phyloP scores from a whole-genome alignment of 345 rosid species.

The Geranium brycei region DNA sequence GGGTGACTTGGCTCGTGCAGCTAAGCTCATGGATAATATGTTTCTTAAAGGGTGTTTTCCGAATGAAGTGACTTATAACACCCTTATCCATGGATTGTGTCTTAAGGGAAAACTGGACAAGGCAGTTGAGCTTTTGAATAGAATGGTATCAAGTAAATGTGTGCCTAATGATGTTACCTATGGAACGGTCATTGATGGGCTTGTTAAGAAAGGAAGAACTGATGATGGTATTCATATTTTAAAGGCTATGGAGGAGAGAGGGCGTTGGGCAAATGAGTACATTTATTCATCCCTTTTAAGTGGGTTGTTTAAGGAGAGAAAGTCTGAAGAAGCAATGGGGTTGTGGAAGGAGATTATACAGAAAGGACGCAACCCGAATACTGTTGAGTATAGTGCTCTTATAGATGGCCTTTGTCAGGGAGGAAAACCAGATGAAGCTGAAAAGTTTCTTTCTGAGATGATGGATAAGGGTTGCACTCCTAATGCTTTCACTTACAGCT shows the following conservation, averaged over 20 bases:
- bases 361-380: conserved; percentile 44
- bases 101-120: conserved; percentile 68
- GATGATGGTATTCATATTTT: conserved; percentile 41
- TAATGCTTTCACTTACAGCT: conserved; percentile 77
- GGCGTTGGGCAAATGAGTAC: conserved; percentile 43
- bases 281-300: conserved; percentile 59
- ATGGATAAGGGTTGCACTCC: conserved; percentile 43
- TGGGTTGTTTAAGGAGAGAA: conserved; percentile 79
- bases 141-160: conserved; percentile 60
- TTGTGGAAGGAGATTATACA: conserved; percentile 50
- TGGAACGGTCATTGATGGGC: conserved; percentile 69
- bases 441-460: conserved; percentile 45
- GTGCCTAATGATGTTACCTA: conserved; percentile 73
- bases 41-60: conserved; percentile 82
- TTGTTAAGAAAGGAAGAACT: conserved; percentile 60
- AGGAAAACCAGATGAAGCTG: conserved; percentile 60
- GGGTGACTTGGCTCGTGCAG: conserved; percentile 58
- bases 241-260: conserved; percentile 62
- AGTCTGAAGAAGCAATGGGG: conserved; percentile 43
- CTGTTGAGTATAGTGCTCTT: conserved; percentile 56
- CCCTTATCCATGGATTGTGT: conserved; percentile 75
- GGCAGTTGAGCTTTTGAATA: conserved; percentile 69
- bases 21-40: conserved; percentile 86
- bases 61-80: conserved; percentile 73
- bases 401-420: conserved; percentile 65